These are phyloP conservation scores for Microdochium paspali DNA, from an alignment of 2,329 filamentous ascomycete species.

Conservation along the genomic window DNA sequence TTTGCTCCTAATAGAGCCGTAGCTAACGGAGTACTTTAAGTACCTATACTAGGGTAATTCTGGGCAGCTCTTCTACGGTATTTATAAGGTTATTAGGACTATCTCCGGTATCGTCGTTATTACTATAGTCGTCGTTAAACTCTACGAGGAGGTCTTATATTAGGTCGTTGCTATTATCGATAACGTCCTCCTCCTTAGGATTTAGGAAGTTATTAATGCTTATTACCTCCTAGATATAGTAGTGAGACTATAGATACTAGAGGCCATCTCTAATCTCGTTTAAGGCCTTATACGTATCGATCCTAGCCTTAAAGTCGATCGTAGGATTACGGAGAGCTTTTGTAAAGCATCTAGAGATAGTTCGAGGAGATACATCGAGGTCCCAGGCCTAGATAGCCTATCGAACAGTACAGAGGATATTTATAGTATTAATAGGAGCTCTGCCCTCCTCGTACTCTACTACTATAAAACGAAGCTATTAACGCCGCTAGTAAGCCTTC, in stretches of 20 bases:
- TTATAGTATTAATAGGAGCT: not conserved
- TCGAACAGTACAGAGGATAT: not conserved
- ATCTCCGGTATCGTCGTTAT: not conserved
- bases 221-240: not conserved
- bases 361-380: not conserved
- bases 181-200: not conserved
- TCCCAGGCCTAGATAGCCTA: not conserved
- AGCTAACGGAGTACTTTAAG: not conserved
- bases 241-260: not conserved
- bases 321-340: too few species aligned
- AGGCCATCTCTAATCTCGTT: too few species aligned
- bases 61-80: not conserved
- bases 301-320: too few species aligned
- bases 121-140: not conserved
- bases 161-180: not conserved
- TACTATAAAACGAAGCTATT: not conserved
- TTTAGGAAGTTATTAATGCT: not conserved
- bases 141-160: not conserved
- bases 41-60: not conserved
- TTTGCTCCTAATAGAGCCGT: not conserved
- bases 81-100: too few species aligned
- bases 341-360: not conserved
- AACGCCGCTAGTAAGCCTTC: not conserved
- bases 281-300: too few species aligned
- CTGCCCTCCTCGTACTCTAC: not conserved